phyloP scores from a whole-genome alignment of 2,329 filamentous ascomycete genomes.

The Verticillium nubilum region DNA sequence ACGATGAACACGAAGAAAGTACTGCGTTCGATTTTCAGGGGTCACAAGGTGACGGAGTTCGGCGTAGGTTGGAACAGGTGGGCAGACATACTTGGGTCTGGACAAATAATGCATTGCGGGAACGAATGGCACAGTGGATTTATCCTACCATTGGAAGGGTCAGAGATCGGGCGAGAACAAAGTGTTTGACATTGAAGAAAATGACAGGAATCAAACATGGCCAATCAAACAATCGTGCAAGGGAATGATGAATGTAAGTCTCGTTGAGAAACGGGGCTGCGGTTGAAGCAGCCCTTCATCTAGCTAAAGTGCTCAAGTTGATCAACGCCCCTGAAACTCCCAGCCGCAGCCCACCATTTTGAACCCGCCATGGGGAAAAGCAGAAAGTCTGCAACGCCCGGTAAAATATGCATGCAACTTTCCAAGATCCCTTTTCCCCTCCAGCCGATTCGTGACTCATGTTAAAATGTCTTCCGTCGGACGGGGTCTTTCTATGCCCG shows the following conservation, averaged over 20 bases:
- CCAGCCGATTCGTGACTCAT: conserved; percentile 4
- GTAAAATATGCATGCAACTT: conserved; percentile 3
- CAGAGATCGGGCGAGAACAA: no score
- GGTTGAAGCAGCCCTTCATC: conserved; percentile 1
- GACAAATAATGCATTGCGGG: no score
- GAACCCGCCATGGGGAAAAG: neutral
- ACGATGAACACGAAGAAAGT: no score
- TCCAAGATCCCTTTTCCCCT: neutral
- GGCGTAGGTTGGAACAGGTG: no score
- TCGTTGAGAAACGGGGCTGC: conserved; percentile 1
- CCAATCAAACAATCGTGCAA: no score
- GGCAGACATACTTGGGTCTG: no score
- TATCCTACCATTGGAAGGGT: no score
- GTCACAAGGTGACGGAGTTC: no score
- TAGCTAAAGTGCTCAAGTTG: conserved; percentile 4
- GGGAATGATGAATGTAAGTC: neutral
- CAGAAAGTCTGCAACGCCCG: conserved; percentile 2
- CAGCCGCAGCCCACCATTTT: conserved; percentile 1
- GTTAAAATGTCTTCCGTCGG: conserved; percentile 5
- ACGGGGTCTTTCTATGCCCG: conserved; percentile 4
- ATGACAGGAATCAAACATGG: no score
- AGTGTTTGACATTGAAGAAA: no score
- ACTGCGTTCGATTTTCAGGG: no score
- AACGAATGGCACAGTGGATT: no score
- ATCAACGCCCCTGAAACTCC: conserved; percentile 3